Conservation (phyloP, 805 yeast genomes). For the Saccharomyces paradoxus region DNA sequence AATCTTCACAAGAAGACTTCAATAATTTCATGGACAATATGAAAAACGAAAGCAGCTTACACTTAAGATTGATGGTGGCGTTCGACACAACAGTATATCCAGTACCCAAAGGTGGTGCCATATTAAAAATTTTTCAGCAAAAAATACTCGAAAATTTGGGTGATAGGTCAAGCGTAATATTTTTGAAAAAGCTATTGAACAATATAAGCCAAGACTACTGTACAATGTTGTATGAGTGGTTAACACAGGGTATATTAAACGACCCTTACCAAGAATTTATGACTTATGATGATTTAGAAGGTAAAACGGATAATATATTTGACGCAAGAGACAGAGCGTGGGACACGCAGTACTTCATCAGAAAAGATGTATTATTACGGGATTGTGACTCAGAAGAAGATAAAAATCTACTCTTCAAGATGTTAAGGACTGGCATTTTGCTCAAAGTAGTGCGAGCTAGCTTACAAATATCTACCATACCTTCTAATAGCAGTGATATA, state of each 20-base stretch:
- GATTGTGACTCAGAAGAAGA: constrained; percentile 38
- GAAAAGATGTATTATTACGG: constrained; percentile 62
- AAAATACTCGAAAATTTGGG: constrained; percentile 56
- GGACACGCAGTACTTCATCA: constrained; percentile 65
- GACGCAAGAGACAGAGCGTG: constrained; percentile 53
- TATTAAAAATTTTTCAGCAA: constrained; percentile 53
- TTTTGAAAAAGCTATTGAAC: constrained; percentile 46
- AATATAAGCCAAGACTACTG: constrained; percentile 58
- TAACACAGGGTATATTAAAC: constrained; percentile 58
- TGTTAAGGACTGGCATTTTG: constrained; percentile 78
- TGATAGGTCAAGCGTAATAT: constrained; percentile 44
- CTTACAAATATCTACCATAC: constrained; percentile 14
- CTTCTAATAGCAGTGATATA: constrained; percentile 28
- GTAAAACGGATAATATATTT: constrained; percentile 9
- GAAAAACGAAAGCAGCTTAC: constrained; percentile 31
- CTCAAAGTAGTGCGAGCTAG: constrained; percentile 48
- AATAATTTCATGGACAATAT: constrained; percentile 38
- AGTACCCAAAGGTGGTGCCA: constrained; percentile 70
- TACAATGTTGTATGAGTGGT: constrained; percentile 69
- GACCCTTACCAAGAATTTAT: constrained; percentile 83
- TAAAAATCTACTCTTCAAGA: constrained; percentile 35
- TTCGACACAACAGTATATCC: constrained; percentile 31
- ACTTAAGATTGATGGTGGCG: constrained; percentile 41
- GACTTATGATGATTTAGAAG: constrained; percentile 35
- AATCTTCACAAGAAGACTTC: constrained; percentile 32